Percentiles rank a stretch among this genome's conserved stretches.
These are phyloP conservation scores for Lagenaria siceraria DNA, from an alignment of 306 rosid genomes.

Conservation along the genomic window DNA sequence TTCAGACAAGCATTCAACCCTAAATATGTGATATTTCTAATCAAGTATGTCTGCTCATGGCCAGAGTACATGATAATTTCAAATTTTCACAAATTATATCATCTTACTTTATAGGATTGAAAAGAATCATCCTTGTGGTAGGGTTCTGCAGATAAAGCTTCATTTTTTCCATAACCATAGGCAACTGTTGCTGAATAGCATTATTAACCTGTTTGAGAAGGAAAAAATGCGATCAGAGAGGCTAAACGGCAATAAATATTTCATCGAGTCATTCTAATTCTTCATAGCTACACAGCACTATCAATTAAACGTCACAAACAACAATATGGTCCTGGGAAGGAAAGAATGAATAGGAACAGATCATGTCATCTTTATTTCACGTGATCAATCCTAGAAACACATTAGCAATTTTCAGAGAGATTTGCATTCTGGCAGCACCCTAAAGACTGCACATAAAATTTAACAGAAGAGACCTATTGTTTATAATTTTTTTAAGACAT, in stretches of 20 bases:
- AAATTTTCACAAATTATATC: background rate
- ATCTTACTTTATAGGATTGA: slow-evolving; percentile 90
- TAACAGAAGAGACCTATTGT: background rate
- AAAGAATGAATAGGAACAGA: background rate
- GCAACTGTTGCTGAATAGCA: slow-evolving; percentile 74
- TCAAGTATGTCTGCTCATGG: background rate
- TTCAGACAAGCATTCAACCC: background rate
- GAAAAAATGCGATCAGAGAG: slow-evolving; percentile 3
- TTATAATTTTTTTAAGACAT: background rate
- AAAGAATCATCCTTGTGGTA: slow-evolving; percentile 76
- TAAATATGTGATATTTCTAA: background rate
- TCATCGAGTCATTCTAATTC: background rate
- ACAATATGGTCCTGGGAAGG: background rate
- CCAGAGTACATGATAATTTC: background rate
- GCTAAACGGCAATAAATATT: background rate
- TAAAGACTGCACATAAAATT: background rate
- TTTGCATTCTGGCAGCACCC: background rate
- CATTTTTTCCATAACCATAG: slow-evolving; percentile 69
- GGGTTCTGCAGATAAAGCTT: slow-evolving; percentile 90
- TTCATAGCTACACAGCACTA: background rate
- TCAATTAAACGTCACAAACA: background rate
- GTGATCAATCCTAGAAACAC: background rate
- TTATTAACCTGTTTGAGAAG: slow-evolving; percentile 49
- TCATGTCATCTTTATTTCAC: background rate
- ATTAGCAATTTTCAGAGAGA: background rate